A percentile compares a stretch with the other conserved stretches of the same genome.
Conservation (phyloP, 108 stramenopile genomes). For the Fragilaria crotonensis region DNA sequence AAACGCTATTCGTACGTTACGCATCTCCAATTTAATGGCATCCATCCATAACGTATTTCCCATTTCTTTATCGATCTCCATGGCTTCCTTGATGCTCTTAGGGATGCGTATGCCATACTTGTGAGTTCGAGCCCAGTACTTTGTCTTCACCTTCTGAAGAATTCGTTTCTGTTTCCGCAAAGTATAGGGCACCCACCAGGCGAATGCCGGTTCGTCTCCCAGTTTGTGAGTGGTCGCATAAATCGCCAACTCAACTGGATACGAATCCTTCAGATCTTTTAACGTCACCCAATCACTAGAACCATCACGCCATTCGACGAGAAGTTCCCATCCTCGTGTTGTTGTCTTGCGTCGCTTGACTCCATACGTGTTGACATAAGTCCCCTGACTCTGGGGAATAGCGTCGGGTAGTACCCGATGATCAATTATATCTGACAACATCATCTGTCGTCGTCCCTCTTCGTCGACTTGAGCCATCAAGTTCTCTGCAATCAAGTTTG, state of each 20-base stretch:
- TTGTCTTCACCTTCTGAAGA: too few relatives aligned
- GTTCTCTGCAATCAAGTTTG: not conserved
- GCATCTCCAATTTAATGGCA: slow-evolving; percentile 28
- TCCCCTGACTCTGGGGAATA: not conserved
- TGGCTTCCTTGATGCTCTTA: too few relatives aligned
- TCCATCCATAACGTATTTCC: too few relatives aligned
- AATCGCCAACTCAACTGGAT: slow-evolving; percentile 34
- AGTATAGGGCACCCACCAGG: slow-evolving; percentile 33
- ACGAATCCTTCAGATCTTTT: slow-evolving; percentile 27
- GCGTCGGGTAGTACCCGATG: slow-evolving; percentile 1
- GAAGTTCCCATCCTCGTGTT: too few relatives aligned
- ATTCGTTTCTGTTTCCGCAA: too few relatives aligned
- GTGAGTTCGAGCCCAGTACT: too few relatives aligned
- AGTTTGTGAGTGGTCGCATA: slow-evolving; percentile 17
- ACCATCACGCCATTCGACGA: too few relatives aligned
- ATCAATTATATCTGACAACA: not conserved
- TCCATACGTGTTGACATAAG: slow-evolving; percentile 1
- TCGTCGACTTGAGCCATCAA: too few relatives aligned
- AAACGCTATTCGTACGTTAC: slow-evolving; percentile 9
- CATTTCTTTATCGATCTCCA: too few relatives aligned
- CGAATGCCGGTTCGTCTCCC: slow-evolving; percentile 27
- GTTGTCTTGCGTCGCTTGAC: slow-evolving; percentile 5
- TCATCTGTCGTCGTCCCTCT: too few relatives aligned
- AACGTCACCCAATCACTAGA: slow-evolving; percentile 15
- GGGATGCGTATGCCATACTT: too few relatives aligned